phyloP scores from a whole-genome alignment of 148 eudicot species.

The Selenicereus undatus region DNA sequence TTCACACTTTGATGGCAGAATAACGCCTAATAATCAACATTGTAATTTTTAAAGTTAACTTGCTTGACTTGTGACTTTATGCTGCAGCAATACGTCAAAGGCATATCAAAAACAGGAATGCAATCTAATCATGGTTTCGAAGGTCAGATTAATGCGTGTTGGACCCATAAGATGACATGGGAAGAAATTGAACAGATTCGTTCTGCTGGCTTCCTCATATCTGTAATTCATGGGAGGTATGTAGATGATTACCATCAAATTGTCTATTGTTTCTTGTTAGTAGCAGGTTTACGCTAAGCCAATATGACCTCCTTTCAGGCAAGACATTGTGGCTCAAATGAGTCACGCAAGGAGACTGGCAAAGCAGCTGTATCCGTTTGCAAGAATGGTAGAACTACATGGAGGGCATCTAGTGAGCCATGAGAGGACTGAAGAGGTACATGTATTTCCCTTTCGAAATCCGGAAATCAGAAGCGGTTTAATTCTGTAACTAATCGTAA shows the following conservation, averaged over 20 bases:
- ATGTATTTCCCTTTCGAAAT: background rate
- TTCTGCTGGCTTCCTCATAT: slow-evolving; percentile 62
- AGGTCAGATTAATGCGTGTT: slow-evolving; percentile 94
- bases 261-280: slow-evolving; percentile 4
- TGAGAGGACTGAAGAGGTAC: slow-evolving; percentile 92
- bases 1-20: background rate
- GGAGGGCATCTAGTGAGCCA: slow-evolving; percentile 98
- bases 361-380: slow-evolving; percentile 65
- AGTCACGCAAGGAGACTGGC: slow-evolving; percentile 78
- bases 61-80: slow-evolving; percentile 4
- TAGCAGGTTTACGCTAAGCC: background rate
- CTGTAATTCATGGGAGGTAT: slow-evolving; percentile 97
- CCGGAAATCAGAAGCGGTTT: background rate
- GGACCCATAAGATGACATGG: slow-evolving; percentile 78
- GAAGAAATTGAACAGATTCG: slow-evolving; percentile 61
- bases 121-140: slow-evolving; percentile 87
- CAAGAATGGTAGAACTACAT: slow-evolving; percentile 81
- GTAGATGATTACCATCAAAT: background rate
- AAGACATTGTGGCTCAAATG: slow-evolving; percentile 86
- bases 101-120: slow-evolving; percentile 84
- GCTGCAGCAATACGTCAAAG: slow-evolving; percentile 84
- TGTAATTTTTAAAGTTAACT: background rate
- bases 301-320: slow-evolving; percentile 34
- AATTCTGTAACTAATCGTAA: background rate
- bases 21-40: background rate